These are phyloP conservation scores for Colletotrichum sp. DNA, from an alignment of 2,329 filamentous ascomycete species.

Conservation along the genomic window DNA sequence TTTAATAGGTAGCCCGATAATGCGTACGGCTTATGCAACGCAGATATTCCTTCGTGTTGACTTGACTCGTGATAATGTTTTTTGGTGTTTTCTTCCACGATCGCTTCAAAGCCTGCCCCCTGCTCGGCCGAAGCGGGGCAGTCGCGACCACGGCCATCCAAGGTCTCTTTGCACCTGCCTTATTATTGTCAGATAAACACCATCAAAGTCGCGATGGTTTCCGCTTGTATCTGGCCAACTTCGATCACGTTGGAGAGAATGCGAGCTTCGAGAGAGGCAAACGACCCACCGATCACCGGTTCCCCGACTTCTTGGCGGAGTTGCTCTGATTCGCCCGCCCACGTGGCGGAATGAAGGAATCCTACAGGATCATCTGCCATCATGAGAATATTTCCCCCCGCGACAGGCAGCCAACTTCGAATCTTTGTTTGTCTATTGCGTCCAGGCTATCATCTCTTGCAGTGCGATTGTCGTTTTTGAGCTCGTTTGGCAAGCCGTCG, in stretches of 20 bases:
- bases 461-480: background rate
- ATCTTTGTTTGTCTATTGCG: background rate
- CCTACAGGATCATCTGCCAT: background rate
- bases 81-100: background rate
- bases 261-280: background rate
- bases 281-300: background rate
- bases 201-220: background rate
- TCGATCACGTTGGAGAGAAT: background rate
- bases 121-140: background rate
- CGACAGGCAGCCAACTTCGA: background rate
- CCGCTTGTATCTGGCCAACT: background rate
- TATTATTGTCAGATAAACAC: background rate
- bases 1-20: background rate
- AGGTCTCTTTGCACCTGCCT: background rate
- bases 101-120: background rate
- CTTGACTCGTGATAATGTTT: background rate
- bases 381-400: background rate
- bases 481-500: background rate
- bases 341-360: background rate
- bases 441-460: background rate
- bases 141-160: background rate
- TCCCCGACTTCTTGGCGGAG: background rate
- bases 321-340: background rate
- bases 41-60: background rate
- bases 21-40: background rate